Conservation (phyloP, 2,329 filamentous ascomycete species). For the Fusarium guadeloupense region DNA sequence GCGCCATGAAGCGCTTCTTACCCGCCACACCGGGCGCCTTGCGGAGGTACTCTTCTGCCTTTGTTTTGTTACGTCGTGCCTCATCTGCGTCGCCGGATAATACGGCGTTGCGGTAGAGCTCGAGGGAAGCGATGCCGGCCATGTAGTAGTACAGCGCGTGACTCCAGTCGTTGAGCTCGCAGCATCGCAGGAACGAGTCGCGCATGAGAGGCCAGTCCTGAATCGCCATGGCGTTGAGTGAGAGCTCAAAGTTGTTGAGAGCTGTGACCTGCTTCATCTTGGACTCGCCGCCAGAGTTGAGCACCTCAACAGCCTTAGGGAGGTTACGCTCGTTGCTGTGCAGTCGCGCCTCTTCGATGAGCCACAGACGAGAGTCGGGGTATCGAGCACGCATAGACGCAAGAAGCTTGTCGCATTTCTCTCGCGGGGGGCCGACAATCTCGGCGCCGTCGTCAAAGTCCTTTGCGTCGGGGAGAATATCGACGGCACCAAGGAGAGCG, state of each 20-base stretch:
- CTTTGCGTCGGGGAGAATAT: slow-evolving; percentile 76
- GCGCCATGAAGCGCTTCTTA: slow-evolving; percentile 89
- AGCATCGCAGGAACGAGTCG: slow-evolving; percentile 76
- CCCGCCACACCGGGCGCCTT: slow-evolving; percentile 79
- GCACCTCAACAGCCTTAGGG: slow-evolving; percentile 71
- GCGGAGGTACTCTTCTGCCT: slow-evolving; percentile 74
- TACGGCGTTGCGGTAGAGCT: slow-evolving; percentile 76
- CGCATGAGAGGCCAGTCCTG: slow-evolving; percentile 81
- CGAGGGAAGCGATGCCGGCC: slow-evolving; percentile 79
- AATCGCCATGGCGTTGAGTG: slow-evolving; percentile 79
- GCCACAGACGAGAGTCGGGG: slow-evolving; percentile 85
- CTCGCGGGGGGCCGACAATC: slow-evolving; percentile 75
- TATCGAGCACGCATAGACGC: slow-evolving; percentile 79
- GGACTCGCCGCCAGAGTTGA: slow-evolving; percentile 68
- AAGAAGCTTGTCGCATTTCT: slow-evolving; percentile 73
- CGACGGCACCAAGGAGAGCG: slow-evolving; percentile 82
- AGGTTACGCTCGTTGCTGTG: slow-evolving; percentile 73
- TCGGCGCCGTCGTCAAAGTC: slow-evolving; percentile 65
- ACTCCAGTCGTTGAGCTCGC: slow-evolving; percentile 90
- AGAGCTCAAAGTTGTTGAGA: slow-evolving; percentile 85
- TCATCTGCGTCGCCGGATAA: slow-evolving; percentile 50
- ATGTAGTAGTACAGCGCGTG: slow-evolving; percentile 91
- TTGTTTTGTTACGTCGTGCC: slow-evolving; percentile 66
- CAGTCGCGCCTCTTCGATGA: slow-evolving; percentile 86
- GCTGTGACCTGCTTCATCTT: slow-evolving; percentile 90